A percentile compares a stretch with the other conserved stretches of the same genome.
Conservation (phyloP, 768 basidiomycete genomes). For the Mycena galopus region DNA sequence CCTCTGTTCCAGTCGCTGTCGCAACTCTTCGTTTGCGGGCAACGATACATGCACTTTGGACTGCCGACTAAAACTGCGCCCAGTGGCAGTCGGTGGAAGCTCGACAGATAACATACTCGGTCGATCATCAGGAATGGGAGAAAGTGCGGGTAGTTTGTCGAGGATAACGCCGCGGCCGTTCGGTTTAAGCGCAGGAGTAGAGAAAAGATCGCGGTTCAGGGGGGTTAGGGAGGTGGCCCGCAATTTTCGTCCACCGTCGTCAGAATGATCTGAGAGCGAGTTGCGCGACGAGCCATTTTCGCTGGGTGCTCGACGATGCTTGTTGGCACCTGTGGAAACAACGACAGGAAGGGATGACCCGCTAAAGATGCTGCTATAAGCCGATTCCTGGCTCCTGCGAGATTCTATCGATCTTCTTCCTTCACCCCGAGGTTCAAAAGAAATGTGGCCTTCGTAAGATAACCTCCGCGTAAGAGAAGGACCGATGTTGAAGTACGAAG, state of each 20-base stretch:
- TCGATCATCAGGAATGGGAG: slow-evolving; percentile 24
- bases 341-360: slow-evolving; percentile 48
- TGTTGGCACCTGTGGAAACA: slow-evolving; percentile 58
- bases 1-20: slow-evolving; percentile 47
- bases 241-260: slow-evolving; percentile 34
- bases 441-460: slow-evolving; percentile 63
- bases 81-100: slow-evolving; percentile 29
- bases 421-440: slow-evolving; percentile 70
- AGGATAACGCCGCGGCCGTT: neutral
- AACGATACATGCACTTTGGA: slow-evolving; percentile 44
- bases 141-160: slow-evolving; percentile 12
- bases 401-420: slow-evolving; percentile 61
- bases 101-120: neutral
- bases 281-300: slow-evolving; percentile 62
- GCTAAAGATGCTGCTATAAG: slow-evolving; percentile 55
- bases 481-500: slow-evolving; percentile 55
- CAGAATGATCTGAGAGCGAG: slow-evolving; percentile 59
- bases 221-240: slow-evolving; percentile 20
- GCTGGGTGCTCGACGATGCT: slow-evolving; percentile 57
- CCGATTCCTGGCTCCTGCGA: slow-evolving; percentile 59
- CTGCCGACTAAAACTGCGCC: slow-evolving; percentile 21
- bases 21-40: slow-evolving; percentile 42
- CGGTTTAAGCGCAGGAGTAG: slow-evolving; percentile 8
- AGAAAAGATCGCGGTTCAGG: slow-evolving; percentile 26
- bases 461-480: slow-evolving; percentile 54